A percentile compares a stretch with the other conserved stretches of the same genome.
Evolutionary conservation across 768 basidiomycete species (phyloP).

Genomic region (Gyrodon lividus): DNA sequence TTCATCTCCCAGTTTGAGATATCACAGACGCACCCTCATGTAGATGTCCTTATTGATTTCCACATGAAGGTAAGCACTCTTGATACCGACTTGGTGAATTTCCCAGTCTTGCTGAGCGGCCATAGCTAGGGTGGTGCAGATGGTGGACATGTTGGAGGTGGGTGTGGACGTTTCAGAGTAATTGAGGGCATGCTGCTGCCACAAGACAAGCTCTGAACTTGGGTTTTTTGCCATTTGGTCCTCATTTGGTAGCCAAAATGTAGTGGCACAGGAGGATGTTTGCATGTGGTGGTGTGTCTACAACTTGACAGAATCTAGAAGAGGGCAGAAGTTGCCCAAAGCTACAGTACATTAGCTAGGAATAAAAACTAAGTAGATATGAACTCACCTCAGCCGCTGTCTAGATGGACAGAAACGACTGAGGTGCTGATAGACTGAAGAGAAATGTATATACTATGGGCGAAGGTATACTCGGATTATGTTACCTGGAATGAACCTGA

Average conservation of each 20-base stretch:
- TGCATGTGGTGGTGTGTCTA: slow-evolving; percentile 19
- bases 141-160: neutral
- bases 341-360: too few relatives aligned
- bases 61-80: slow-evolving; percentile 17
- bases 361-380: too few relatives aligned
- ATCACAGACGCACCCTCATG: slow-evolving; percentile 35
- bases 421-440: too few relatives aligned
- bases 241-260: neutral
- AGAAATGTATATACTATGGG: too few relatives aligned
- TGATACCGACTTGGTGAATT: slow-evolving; percentile 13
- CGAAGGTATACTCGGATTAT: too few relatives aligned
- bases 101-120: slow-evolving; percentile 4
- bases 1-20: slow-evolving; percentile 12
- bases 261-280: slow-evolving; percentile 27
- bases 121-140: slow-evolving; percentile 2
- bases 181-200: slow-evolving; percentile 8
- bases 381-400: too few relatives aligned
- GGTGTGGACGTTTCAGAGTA: slow-evolving; percentile 20
- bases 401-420: too few relatives aligned
- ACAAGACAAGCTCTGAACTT: neutral
- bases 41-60: slow-evolving; percentile 38
- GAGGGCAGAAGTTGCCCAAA: too few relatives aligned
- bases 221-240: neutral
- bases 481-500: too few relatives aligned
- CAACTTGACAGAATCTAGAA: too few relatives aligned